Conservation (phyloP, 805 yeast genomes). For the Candida maltosa region DNA sequence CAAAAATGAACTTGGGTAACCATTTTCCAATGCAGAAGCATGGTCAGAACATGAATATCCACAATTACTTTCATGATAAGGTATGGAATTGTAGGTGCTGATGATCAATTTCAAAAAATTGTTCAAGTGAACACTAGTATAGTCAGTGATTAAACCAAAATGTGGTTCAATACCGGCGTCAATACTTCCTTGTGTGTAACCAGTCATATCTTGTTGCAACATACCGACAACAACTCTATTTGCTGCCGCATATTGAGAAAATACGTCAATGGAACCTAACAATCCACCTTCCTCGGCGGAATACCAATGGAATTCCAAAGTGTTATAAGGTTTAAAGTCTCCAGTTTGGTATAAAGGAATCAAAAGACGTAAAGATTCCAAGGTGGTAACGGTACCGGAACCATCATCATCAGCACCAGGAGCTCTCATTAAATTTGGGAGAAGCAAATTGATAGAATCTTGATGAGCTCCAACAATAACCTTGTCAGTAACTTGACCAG, state of each 20-base stretch:
- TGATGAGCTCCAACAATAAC: constrained; percentile 88
- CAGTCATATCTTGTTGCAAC: constrained; percentile 96
- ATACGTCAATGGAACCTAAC: constrained; percentile 80
- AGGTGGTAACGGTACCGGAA: constrained; percentile 74
- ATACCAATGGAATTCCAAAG: constrained; percentile 90
- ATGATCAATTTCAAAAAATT: constrained; percentile 62
- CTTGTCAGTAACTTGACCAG: constrained; percentile 46
- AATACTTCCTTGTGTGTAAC: constrained; percentile 54
- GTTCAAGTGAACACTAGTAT: constrained; percentile 52
- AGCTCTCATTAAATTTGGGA: constrained; percentile 66
- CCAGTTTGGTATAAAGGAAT: constrained; percentile 30
- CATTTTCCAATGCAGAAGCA: constrained; percentile 77
- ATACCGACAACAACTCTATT: constrained; percentile 65
- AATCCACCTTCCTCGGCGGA: constrained; percentile 94
- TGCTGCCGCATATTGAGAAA: constrained; percentile 46
- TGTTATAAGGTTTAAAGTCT: constrained; percentile 56
- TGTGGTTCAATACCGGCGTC: constrained; percentile 55
- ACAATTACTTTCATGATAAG: constrained; percentile 72
- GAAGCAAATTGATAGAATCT: constrained; percentile 73
- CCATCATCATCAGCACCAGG: constrained; percentile 98
- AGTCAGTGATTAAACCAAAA: constrained; percentile 80
- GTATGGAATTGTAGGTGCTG: constrained; percentile 60
- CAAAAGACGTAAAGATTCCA: constrained; percentile 72
- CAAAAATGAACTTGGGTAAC: constrained; percentile 81
- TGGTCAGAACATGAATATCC: constrained; percentile 96